These are phyloP conservation scores for Talaromyces adpressus DNA, from an alignment of 495 filamentous ascomycete species.

Conservation along the genomic window DNA sequence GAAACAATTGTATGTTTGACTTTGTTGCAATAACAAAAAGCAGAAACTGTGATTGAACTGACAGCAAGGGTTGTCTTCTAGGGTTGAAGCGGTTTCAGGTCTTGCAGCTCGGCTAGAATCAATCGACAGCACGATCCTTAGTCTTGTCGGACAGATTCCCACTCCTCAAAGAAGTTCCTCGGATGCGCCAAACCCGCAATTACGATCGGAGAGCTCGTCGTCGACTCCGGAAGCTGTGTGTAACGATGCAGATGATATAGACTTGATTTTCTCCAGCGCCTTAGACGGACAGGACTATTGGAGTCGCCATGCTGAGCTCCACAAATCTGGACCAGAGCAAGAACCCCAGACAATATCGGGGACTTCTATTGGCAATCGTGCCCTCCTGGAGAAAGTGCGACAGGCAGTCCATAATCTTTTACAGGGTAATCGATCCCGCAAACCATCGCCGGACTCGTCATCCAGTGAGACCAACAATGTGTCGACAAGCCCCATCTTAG, in stretches of 20 bases:
- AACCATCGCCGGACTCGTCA: conserved; percentile 1
- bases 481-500: not conserved
- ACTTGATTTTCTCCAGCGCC: not conserved
- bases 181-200: not conserved
- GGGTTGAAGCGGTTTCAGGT: not conserved
- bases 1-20: not conserved
- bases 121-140: not conserved
- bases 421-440: not conserved
- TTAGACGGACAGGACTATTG: conserved; percentile 1
- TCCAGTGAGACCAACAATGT: not conserved
- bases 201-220: not conserved
- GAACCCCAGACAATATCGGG: not conserved
- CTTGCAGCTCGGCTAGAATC: conserved; percentile 1
- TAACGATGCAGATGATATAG: conserved; percentile 1
- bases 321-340: not conserved
- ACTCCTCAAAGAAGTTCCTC: not conserved
- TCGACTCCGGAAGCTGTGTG: not conserved
- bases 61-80: not conserved
- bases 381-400: not conserved
- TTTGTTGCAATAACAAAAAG: too few relatives aligned
- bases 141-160: not conserved
- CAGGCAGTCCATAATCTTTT: not conserved
- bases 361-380: conserved; percentile 1
- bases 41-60: not conserved
- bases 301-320: conserved; percentile 2